phyloP scores from a whole-genome alignment of 1,139 yeast species.

The Tardiomyces depauwii region DNA sequence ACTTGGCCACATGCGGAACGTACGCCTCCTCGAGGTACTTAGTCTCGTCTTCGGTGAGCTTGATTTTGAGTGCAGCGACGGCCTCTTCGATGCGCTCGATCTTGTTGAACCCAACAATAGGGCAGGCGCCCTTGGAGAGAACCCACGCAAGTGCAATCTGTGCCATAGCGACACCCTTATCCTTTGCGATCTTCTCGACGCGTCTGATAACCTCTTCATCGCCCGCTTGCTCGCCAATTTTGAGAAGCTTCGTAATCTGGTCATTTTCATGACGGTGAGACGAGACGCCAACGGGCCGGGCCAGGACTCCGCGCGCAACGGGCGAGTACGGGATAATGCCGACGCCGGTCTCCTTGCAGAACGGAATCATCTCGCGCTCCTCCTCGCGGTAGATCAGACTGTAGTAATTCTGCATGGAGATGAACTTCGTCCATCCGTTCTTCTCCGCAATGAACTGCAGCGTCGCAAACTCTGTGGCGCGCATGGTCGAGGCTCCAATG shows the following conservation, averaged over 20 bases:
- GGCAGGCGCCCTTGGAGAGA: constrained; percentile 37
- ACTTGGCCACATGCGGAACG: not conserved
- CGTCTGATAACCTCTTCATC: constrained; percentile 31
- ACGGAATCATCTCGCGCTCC: constrained; percentile 48
- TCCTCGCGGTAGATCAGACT: constrained; percentile 48
- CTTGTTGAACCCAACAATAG: constrained; percentile 46
- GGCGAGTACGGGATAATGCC: constrained; percentile 46
- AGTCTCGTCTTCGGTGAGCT: constrained; percentile 36
- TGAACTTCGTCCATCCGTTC: constrained; percentile 42
- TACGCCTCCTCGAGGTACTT: constrained; percentile 42
- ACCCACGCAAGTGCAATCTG: constrained; percentile 45
- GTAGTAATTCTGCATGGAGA: constrained; percentile 49
- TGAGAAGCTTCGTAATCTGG: not conserved
- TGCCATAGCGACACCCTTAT: constrained; percentile 39
- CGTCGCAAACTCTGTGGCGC: constrained; percentile 33
- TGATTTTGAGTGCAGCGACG: constrained; percentile 32
- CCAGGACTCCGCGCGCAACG: constrained; percentile 35
- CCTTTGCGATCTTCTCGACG: constrained; percentile 41
- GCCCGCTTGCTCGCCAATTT: not conserved
- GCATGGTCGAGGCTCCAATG: constrained; percentile 50
- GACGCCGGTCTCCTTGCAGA: constrained; percentile 36
- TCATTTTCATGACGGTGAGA: not conserved
- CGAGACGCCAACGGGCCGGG: constrained; percentile 26
- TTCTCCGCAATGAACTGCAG: constrained; percentile 42
- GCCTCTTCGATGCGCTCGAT: constrained; percentile 44